These are phyloP conservation scores for Ganoderma lucidum DNA, from an alignment of 1,284 basidiomycete genomes.

Conservation along the genomic window DNA sequence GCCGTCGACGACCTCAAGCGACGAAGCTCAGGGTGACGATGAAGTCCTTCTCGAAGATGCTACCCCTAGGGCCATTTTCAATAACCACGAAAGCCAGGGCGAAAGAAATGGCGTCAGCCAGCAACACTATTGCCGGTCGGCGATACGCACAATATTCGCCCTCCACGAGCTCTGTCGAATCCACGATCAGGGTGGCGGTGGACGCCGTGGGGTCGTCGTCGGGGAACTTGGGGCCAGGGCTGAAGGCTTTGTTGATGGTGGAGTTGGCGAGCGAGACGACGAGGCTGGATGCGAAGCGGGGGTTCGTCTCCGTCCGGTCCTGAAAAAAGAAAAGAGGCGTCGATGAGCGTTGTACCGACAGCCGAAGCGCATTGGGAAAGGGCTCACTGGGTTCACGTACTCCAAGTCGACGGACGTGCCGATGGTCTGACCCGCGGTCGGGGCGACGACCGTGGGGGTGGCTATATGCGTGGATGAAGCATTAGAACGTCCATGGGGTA, in stretches of 20 bases:
- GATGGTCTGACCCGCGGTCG: neutral
- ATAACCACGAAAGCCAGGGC: neutral
- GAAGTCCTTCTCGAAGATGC: neutral
- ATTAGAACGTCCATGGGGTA: neutral
- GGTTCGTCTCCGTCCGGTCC: neutral
- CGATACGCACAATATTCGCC: neutral
- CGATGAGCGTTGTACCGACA: neutral
- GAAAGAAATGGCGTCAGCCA: neutral
- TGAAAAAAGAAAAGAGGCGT: neutral
- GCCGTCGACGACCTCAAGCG: neutral
- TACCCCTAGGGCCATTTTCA: neutral
- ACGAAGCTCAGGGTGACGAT: neutral
- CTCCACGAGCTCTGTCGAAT: neutral
- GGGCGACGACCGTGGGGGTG: neutral
- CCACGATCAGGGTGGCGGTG: neutral
- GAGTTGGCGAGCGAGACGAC: neutral
- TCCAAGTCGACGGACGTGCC: neutral
- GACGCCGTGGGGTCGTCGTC: neutral
- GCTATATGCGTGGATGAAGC: neutral
- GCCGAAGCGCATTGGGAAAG: neutral
- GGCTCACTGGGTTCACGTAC: slow-evolving; percentile 1
- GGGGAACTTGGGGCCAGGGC: neutral
- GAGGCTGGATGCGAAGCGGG: neutral
- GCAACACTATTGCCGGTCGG: neutral
- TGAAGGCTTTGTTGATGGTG: neutral